Evolutionary conservation across 2,329 filamentous ascomycete genomes (phyloP), one percentile per base, ranked within the genome.

Genomic region (Pseudogymnoascus sp.): DNA sequence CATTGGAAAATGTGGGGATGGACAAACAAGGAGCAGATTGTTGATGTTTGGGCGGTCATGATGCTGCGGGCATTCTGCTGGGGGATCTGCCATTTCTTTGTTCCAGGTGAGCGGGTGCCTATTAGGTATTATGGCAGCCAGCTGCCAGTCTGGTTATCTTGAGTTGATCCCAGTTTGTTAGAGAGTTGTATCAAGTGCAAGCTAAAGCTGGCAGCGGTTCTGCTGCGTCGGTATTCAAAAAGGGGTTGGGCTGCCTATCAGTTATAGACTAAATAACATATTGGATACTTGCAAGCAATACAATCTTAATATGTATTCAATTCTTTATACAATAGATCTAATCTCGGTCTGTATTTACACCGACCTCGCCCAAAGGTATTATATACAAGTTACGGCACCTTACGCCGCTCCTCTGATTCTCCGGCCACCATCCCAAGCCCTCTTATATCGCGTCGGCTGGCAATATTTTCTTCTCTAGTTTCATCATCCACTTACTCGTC

Each of bases 401-500:
- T 41, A 16, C 32, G 6, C n/a, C 35, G 60, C 16, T 39, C 54
- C 30, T 32, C n/a, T 59, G 25, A 14, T 16, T 8, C 11, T 61
- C 34, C 6, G 16, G 25, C n/a, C 25, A 18, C 32, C 20, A 18
- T 38, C n/a, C 28, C 7, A 28, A 28, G 41, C 6, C 22, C 14
- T n/a, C 20, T 50, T 6, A 60, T 25, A 60, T 60, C 30, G 20
- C 58, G 9, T 28, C 34, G 47, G 71, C 69, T 22, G 80, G 76
- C 47, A 87, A 70, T 58, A 87, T 72, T 61, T 74, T 78, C 47
- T 73, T 70, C 75, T 99, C 94, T 34, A 96, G 75, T 73, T 84
- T 88, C 66, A 88, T 82, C 77, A 99, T 86, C 60, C 95, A 75
- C 79, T 96, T 97, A 76, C 95, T 97, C 8, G 94, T 97, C 78